Conservation (phyloP, 169 alveolate genomes). For the Fabrea salina region DNA sequence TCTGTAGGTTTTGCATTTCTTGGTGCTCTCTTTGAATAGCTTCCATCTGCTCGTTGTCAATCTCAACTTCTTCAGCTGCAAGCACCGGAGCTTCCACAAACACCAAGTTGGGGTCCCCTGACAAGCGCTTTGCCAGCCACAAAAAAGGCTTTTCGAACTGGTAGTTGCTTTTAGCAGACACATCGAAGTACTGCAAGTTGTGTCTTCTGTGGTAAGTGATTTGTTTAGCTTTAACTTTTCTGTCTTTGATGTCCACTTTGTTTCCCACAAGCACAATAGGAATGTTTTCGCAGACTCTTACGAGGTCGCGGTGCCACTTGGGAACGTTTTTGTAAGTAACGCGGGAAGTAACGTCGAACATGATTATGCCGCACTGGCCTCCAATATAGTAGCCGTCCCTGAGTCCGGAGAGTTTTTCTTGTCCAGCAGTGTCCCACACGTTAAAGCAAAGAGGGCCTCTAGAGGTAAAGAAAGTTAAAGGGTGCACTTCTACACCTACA, state of each 20-base stretch:
- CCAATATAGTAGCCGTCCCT: slow-evolving; percentile 98
- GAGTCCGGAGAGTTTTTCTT: slow-evolving; percentile 98
- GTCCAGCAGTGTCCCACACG: slow-evolving; percentile 99
- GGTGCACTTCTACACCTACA: slow-evolving; percentile 98
- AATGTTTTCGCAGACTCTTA: slow-evolving; percentile 98
- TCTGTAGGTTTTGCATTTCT: background rate
- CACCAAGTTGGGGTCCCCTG: slow-evolving; percentile 58
- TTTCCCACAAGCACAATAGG: slow-evolving; percentile 99
- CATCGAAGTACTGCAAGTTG: slow-evolving; percentile 97
- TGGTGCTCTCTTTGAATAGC: slow-evolving; percentile 7
- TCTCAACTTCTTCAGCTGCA: background rate
- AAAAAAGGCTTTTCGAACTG: slow-evolving; percentile 98
- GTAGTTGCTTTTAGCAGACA: slow-evolving; percentile 97
- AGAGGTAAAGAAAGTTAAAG: slow-evolving; percentile 93
- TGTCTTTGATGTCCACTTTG: slow-evolving; percentile 98
- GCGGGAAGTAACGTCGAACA: slow-evolving; percentile 99
- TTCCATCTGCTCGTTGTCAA: slow-evolving; percentile 39
- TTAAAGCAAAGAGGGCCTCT: slow-evolving; percentile 94
- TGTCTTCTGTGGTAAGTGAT: slow-evolving; percentile 98
- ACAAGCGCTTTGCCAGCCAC: slow-evolving; percentile 95
- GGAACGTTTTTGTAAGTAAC: slow-evolving; percentile 99
- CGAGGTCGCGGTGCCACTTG: slow-evolving; percentile 99
- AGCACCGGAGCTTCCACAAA: slow-evolving; percentile 25
- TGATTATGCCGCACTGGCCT: slow-evolving; percentile 98
- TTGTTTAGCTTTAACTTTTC: slow-evolving; percentile 99